phyloP scores from a whole-genome alignment of 768 basidiomycete species.

The Lactarius psammicola region DNA sequence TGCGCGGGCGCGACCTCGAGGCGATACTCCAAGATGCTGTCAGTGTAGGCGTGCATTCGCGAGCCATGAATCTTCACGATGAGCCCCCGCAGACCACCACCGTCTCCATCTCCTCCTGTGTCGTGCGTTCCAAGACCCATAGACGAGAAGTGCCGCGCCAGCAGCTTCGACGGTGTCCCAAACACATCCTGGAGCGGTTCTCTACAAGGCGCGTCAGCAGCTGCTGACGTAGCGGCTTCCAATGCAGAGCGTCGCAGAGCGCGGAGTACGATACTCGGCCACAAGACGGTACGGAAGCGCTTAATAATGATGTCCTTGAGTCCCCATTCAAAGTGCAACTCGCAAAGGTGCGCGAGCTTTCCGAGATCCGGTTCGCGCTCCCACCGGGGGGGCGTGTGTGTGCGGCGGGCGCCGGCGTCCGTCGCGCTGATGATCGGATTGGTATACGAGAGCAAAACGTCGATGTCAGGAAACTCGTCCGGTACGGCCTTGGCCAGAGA shows the following conservation, averaged over 20 bases:
- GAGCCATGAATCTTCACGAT: constrained; percentile 65
- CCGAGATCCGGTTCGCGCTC: constrained; percentile 62
- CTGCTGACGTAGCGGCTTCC: constrained; percentile 30
- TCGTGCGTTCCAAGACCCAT: constrained; percentile 37
- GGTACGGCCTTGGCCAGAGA: constrained; percentile 64
- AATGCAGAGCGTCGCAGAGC: constrained; percentile 65
- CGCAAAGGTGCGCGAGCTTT: constrained; percentile 75
- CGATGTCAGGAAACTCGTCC: constrained; percentile 66
- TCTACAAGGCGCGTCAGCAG: constrained; percentile 18
- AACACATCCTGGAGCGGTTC: background rate
- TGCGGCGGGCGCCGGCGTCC: constrained; percentile 40
- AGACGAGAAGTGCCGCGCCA: constrained; percentile 54
- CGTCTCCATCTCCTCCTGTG: constrained; percentile 36
- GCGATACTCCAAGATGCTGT: constrained; percentile 73
- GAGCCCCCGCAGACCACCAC: constrained; percentile 42
- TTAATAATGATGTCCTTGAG: constrained; percentile 78
- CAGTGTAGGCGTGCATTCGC: constrained; percentile 69
- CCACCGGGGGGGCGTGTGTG: constrained; percentile 42
- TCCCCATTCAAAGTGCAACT: constrained; percentile 92
- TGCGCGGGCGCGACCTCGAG: constrained; percentile 68
- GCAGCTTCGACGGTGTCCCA: constrained; percentile 52
- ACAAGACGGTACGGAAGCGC: constrained; percentile 79
- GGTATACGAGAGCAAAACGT: constrained; percentile 74
- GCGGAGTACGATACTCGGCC: constrained; percentile 70
- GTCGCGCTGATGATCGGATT: constrained; percentile 74